A percentile compares a stretch with the other conserved stretches of the same genome.
Evolutionary conservation across 257 asterid genomes (phyloP).

Genomic region (Mitragyna speciosa): DNA sequence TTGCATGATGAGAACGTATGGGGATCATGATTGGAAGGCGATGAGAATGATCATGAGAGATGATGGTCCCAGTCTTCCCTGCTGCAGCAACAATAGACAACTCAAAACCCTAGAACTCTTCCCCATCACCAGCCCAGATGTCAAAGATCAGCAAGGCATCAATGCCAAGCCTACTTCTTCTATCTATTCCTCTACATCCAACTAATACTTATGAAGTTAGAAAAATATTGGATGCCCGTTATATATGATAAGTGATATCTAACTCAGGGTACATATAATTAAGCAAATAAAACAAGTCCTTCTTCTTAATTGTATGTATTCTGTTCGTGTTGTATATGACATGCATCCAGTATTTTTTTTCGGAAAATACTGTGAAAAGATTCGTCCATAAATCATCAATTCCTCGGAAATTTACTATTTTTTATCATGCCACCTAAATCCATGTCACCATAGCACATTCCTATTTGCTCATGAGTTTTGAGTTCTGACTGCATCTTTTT

Average conservation of each 20-base stretch:
- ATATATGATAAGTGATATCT: neutral
- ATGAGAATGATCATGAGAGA: slow-evolving; percentile 15
- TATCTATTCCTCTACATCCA: neutral
- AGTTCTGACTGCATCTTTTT: neutral
- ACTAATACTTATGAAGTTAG: neutral
- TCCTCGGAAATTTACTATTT: too few species aligned
- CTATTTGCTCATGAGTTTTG: neutral
- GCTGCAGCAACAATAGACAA: slow-evolving; percentile 43
- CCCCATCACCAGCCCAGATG: slow-evolving; percentile 44
- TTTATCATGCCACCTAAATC: too few species aligned
- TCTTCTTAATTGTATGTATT: neutral
- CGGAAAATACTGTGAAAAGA: too few species aligned
- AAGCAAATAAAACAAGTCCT: too few species aligned
- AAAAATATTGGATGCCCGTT: neutral
- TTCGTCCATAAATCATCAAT: too few species aligned
- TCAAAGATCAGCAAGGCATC: slow-evolving; percentile 18
- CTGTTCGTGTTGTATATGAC: neutral
- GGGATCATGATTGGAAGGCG: slow-evolving; percentile 45
- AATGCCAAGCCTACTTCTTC: neutral
- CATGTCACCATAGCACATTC: too few species aligned
- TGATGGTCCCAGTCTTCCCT: slow-evolving; percentile 39
- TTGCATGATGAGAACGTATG: slow-evolving; percentile 25
- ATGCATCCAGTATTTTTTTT: neutral
- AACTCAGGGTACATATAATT: neutral
- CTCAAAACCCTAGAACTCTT: slow-evolving; percentile 76